Base-by-base conservation (phyloP, 441 rosid species). In the Erodium trifolium region DNA sequence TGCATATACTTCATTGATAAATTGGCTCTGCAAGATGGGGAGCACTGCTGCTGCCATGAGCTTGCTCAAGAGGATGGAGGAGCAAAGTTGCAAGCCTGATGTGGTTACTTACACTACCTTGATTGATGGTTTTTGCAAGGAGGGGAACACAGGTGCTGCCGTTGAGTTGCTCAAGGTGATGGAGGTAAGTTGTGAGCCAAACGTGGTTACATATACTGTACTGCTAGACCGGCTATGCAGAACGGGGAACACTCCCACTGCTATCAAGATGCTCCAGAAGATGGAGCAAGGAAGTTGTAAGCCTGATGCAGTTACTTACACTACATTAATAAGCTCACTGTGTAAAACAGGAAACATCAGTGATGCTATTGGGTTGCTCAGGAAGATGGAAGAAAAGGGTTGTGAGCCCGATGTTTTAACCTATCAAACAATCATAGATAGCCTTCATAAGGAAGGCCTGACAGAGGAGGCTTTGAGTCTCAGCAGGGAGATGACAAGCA, bases 261-360 rank as follows among this genome's bases (percentile, higher is more conserved):
- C 55, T 49, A 49, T 49, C 4, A 13, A 49, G 55, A 11, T 49
- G 55, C 3, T 49, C 55, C 14, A n/a, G 55, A n/a, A 49, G 14
- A 49, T 49, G 55, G 55, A 49, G 55, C 5, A 49, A 49, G 55
- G 55, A 49, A 49, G 55, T 49, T 49, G 55, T 49, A n/a, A 49
- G 55, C 55, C 55, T 49, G 34, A 31, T 31, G 55, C 55, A 49
- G 55, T 49, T 1, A n/a, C 55, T 49, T 49, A 49, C 55, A 49
- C 55, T 49, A 17, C 34, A 3, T 31, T 31, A 2, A 31, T 31
- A 31, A 31, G 34, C 34, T 31, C 34, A 31, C 34, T 31, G 34
- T 31, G 34, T 31, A 31, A 31, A 31, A 31, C 34, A 3, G 34
- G 34, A 31, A 31, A 31, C 34, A 31, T 31, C 34, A 31, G 34